Evolutionary conservation across 2,329 filamentous ascomycete genomes (phyloP).

Genomic region (Rhexocercosporidium sp.): DNA sequence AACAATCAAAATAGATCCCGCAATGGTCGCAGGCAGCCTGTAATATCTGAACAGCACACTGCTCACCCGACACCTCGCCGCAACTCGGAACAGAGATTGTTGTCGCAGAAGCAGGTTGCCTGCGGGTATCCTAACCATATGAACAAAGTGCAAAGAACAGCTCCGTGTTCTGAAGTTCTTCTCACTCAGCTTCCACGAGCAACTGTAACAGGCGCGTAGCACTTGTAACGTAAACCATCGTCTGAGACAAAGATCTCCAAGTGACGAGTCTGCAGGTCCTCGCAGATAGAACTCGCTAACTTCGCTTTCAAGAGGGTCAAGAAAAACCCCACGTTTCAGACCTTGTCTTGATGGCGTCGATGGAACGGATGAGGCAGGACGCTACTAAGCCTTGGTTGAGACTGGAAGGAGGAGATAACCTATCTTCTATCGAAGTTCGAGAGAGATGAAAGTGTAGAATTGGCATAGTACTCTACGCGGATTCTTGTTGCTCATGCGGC

Average conservation of each 20-base stretch:
- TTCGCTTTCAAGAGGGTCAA: background rate
- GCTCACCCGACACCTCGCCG: background rate
- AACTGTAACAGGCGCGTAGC: background rate
- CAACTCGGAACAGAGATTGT: background rate
- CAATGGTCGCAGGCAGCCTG: too few relatives aligned
- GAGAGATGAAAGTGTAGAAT: background rate
- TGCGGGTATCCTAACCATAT: background rate
- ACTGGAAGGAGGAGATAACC: background rate
- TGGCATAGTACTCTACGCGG: background rate
- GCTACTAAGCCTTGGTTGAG: background rate
- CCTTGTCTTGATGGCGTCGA: background rate
- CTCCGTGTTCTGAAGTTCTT: background rate
- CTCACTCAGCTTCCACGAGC: background rate
- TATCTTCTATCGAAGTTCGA: background rate
- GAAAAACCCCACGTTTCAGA: background rate
- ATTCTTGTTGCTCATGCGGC: too few relatives aligned
- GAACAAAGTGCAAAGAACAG: background rate
- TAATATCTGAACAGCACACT: background rate
- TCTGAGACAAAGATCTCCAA: background rate
- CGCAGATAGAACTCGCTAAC: background rate
- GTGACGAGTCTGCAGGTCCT: background rate
- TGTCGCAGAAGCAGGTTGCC: background rate
- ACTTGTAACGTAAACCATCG: background rate
- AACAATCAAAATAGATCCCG: too few relatives aligned
- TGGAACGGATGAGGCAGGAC: background rate